Base-by-base conservation (phyloP, 352 stramenopile genomes). In the Pythium periplocum region DNA sequence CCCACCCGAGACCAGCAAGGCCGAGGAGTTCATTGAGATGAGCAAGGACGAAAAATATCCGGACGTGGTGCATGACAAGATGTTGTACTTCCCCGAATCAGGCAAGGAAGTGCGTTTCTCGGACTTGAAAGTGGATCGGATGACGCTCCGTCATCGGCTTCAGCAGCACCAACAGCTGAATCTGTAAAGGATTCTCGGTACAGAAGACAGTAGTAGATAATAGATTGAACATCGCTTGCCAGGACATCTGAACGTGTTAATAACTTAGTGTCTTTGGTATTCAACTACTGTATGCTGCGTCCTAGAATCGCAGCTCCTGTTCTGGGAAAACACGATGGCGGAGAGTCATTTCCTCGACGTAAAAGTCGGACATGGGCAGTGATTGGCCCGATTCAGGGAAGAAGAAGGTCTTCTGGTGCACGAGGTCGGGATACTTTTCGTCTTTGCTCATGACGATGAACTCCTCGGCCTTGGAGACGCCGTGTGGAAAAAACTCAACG, bases 341-440 rank as follows among this genome's bases (percentile, higher is more conserved):
- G 4, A 59, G 53, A 10, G 2, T 33, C 17, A 59, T 26, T 17
- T 52, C 39, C n/a, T 53, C 53, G 6, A 59, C 34, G 1, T 39
- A 37, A 44, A 59, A 59, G 10, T 53, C 53, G 2, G 38, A 7
- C 3, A 53, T 43, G 38, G 53, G 4, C 32, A 59, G 26, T 10
- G 53, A 30, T 38, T 59, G 41, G 26, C 36, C 37, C 7, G 53
- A 51, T 17, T 41, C 53, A 5, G 53, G 53, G n/a, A 59, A 49
- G 8, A 44, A 34, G 8, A 59, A 17, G 3, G 32, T 53, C 39
- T 59, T 59, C 2, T 33, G 32, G 39, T 59, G 48, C 1, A 59
- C 6, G 30, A 41, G 8, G 32, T 53, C 37, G 8, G 53, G 53
- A 33, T 59, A 59, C 8, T 37, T 48, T 2, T 53, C 45, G 0